These are phyloP conservation scores for Clonostachys solani DNA, from an alignment of 2,329 filamentous ascomycete species.

Conservation along the genomic window DNA sequence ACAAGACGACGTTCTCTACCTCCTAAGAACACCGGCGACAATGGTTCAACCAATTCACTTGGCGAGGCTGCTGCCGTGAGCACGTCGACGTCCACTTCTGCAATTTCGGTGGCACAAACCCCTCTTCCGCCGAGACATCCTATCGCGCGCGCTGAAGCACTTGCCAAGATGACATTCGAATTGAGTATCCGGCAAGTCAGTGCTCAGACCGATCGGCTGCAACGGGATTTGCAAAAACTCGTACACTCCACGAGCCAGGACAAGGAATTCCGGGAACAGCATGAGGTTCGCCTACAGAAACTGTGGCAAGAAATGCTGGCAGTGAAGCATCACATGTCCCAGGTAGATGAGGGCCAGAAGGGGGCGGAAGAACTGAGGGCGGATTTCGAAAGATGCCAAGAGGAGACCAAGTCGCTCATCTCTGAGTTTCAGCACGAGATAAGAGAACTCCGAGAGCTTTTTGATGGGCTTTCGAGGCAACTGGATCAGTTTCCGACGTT, in stretches of 20 bases:
- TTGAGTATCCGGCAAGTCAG: conserved; percentile 22
- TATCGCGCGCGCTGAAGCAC: conserved; percentile 19
- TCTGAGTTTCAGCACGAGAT: conserved; percentile 14
- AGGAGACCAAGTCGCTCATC: conserved; percentile 9
- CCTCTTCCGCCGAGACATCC: conserved; percentile 5
- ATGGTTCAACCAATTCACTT: not conserved
- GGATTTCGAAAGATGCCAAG: conserved; percentile 10
- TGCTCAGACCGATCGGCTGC: conserved; percentile 18
- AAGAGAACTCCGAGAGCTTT: conserved; percentile 9
- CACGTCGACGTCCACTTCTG: not conserved
- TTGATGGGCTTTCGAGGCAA: conserved; percentile 13
- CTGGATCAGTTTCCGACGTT: conserved; percentile 12
- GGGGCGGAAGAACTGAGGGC: conserved; percentile 3
- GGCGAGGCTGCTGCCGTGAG: not conserved
- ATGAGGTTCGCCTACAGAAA: conserved; percentile 19
- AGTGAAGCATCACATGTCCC: conserved; percentile 17
- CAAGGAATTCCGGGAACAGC: conserved; percentile 16
- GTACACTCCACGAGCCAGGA: conserved; percentile 16
- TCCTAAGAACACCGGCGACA: conserved; percentile 3
- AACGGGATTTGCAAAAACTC: conserved; percentile 19
- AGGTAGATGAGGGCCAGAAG: conserved; percentile 5
- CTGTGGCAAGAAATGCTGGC: conserved; percentile 22
- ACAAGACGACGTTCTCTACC: conserved; percentile 2
- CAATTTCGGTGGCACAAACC: not conserved
- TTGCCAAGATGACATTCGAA: conserved; percentile 30